Evolutionary conservation across 1,284 basidiomycete species (phyloP), one percentile per base, ranked within the genome.

Genomic region (Volvariella volvacea): DNA sequence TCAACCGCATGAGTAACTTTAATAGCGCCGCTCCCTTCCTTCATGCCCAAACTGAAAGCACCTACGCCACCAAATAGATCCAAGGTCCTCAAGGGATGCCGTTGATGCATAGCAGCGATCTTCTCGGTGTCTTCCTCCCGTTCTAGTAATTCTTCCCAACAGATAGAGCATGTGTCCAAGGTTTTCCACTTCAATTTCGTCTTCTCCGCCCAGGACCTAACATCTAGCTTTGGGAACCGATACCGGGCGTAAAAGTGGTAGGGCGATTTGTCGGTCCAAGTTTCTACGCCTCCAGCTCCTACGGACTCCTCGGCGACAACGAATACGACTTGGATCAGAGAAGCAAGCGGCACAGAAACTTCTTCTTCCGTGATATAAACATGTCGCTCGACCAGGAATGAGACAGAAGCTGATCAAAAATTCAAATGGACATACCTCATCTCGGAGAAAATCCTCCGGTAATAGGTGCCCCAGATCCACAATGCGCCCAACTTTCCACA

Each of bases 61-160:
- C 81, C 81, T 3, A 73, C 71, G 4, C 85, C 85, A 10, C 68
- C 74, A 52, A 85, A 88, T 0, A 82, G 64, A 59, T 88, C 84
- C 19, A 88, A 63, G 0, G 71, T 64, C 1, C 65, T 59, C 16
- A 83, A 53, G 0, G 66, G 67, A 1, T 55, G 51, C n/a, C 50
- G 46, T n/a, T 57, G 45, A 39, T 57, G 50, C 40, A 64, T 54
- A 2, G 43, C 41, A 2, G 65, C 49, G 50, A 68, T 69, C 14
- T 60, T 52, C 2, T 57, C 52, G 28, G 65, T 55, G 12, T 55
- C 52, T 37, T 62, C 52, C 34, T 64, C 39, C 22, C 57, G 49
- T 1, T 54, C 39, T 3, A 68, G 47, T 25, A 69, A 56, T 20
- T 65, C 60, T 37, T 60, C 48, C 30, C 62, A 62, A 51, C 81